Conservation (phyloP, 768 basidiomycete species). For the Mycena vulgaris region DNA sequence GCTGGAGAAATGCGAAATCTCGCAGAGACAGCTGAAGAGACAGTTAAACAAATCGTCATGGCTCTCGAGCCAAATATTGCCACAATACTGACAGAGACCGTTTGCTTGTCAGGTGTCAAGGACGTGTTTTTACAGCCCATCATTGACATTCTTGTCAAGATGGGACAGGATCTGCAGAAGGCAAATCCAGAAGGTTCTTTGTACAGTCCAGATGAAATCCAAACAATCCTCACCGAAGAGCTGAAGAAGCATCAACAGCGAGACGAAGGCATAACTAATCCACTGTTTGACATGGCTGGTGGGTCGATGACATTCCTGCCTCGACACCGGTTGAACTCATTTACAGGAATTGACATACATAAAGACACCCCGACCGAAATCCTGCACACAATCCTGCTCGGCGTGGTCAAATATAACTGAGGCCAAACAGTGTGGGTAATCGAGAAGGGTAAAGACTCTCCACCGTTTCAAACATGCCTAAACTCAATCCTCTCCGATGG, state of each 20-base stretch:
- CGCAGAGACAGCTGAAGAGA: slow-evolving; percentile 8
- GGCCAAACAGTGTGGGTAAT: slow-evolving; percentile 41
- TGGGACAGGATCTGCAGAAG: slow-evolving; percentile 10
- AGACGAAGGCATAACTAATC: slow-evolving; percentile 8
- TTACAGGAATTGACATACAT: slow-evolving; percentile 45
- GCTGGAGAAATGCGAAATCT: neutral
- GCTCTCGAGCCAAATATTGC: slow-evolving; percentile 22
- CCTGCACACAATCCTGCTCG: slow-evolving; percentile 52
- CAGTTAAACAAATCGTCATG: slow-evolving; percentile 21
- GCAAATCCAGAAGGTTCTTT: neutral
- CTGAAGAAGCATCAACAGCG: slow-evolving; percentile 6
- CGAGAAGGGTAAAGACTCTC: slow-evolving; percentile 39
- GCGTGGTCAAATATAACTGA: slow-evolving; percentile 54
- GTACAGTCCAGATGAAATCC: neutral
- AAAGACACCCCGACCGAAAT: slow-evolving; percentile 51
- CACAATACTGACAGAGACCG: neutral
- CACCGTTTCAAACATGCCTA: slow-evolving; percentile 42
- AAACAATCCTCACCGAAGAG: slow-evolving; percentile 14
- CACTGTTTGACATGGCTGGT: slow-evolving; percentile 9
- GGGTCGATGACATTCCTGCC: neutral
- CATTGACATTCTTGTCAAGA: slow-evolving; percentile 2
- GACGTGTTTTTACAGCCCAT: slow-evolving; percentile 1
- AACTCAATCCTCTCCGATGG: slow-evolving; percentile 44
- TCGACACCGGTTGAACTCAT: neutral
- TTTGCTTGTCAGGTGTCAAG: neutral